These are phyloP conservation scores for Malus domestica DNA, from an alignment of 306 rosid species.

Conservation along the genomic window DNA sequence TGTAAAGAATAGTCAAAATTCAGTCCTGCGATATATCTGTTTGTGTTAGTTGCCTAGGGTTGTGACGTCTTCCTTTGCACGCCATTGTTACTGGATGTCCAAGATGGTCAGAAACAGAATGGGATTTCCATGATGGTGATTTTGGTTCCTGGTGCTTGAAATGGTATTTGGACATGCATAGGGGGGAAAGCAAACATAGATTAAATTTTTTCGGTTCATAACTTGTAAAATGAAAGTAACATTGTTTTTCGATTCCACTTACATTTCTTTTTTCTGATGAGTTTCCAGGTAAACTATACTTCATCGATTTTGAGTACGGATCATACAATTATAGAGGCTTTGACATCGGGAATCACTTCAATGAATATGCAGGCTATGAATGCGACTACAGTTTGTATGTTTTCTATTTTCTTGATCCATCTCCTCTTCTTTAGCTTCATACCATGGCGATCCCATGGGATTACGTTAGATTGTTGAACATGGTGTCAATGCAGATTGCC, in stretches of 20 bases:
- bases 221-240: constrained; percentile 7
- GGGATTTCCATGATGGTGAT: not conserved
- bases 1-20: too few species aligned
- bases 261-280: constrained; percentile 18
- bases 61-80: not conserved
- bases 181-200: not conserved
- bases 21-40: too few species aligned
- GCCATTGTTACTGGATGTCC: not conserved
- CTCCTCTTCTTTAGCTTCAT: not conserved
- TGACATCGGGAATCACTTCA: constrained; percentile 95
- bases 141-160: not conserved
- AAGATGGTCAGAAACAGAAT: not conserved
- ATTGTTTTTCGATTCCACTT: constrained; percentile 6
- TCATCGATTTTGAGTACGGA: constrained; percentile 94
- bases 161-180: not conserved
- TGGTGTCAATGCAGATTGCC: constrained; percentile 56
- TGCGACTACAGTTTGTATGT: constrained; percentile 77
- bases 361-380: constrained; percentile 84
- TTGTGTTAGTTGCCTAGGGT: too few species aligned
- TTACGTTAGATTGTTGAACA: constrained; percentile 13
- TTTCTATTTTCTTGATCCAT: not conserved
- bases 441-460: not conserved
- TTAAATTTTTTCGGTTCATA: not conserved
- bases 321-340: constrained; percentile 92
- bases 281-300: constrained; percentile 66